Evolutionary conservation across 2,329 filamentous ascomycete genomes (phyloP), one percentile per base, ranked within the genome.

Genomic region (Ophiocordyceps camponoti-floridani): DNA sequence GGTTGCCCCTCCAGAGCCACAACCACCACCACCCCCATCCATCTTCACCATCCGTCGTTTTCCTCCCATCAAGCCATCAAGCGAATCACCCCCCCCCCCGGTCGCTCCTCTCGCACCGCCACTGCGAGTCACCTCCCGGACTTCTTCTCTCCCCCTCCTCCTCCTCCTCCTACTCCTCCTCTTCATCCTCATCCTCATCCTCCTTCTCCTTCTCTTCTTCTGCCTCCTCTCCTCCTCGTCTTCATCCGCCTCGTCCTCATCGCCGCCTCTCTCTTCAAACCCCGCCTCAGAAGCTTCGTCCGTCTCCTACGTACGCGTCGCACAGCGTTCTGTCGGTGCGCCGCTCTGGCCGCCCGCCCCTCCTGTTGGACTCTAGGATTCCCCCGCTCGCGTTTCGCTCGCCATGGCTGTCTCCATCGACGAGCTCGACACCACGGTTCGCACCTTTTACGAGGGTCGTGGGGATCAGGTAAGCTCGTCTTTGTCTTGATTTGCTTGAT

Each of bases 361-460:
- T 38, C 35, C 35, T 18, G 5, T 16, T 10, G n/a, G 35, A 38
- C 35, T 19, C 35, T 10, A 38, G 35, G 35, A 38, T 38, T 38
- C 35, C 55, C 53, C 56, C 53, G 52, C 56, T 56, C 52, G 46
- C 54, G 51, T 50, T 54, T 53, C 54, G 56, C 53, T 54, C 59
- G 61, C 57, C 63, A 81, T 81, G 77, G 70, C 77, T 62, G 69
- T 76, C 62, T 70, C 83, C 58, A 89, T 98, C 66, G 79, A 83
- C 65, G 91, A 98, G 78, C 79, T 98, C 71, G 91, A 98, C 77
- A 81, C 74, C 65, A 91, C 87, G 54, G 89, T 96, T 73, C 88
- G 84, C 63, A 79, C 85, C 70, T 96, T 98, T 68, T 98, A 94
- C 61, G 89, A 96, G 69, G 88, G 88, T 62, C 84, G 89, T 64